A percentile compares a stretch with the other conserved stretches of the same genome.
Evolutionary conservation across 257 asterid genomes (phyloP).

Genomic region (Jasminum sambac): DNA sequence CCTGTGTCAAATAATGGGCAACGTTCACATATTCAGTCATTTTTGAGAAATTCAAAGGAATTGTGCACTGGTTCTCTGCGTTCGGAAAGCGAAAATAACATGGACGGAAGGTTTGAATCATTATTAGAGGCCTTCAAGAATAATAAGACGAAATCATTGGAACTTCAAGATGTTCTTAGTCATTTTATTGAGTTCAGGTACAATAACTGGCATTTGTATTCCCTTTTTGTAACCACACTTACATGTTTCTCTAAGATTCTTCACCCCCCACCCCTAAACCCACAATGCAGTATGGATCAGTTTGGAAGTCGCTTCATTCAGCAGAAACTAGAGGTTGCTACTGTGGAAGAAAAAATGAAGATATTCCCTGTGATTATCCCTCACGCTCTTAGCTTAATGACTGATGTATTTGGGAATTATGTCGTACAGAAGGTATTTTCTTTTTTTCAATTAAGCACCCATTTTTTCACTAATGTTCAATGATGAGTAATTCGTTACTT

Average conservation of each 20-base stretch:
- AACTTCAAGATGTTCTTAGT: slow-evolving; percentile 60
- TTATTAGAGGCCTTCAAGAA: slow-evolving; percentile 64
- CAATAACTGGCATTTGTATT: slow-evolving; percentile 12
- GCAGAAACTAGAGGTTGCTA: slow-evolving; percentile 86
- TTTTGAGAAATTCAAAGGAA: slow-evolving; percentile 35
- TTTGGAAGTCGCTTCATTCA: slow-evolving; percentile 92
- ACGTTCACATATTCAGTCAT: slow-evolving; percentile 31
- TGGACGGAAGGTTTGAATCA: slow-evolving; percentile 47
- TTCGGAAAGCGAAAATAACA: slow-evolving; percentile 38
- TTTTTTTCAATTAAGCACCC: background rate
- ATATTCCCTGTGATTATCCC: slow-evolving; percentile 65
- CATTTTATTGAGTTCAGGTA: slow-evolving; percentile 86
- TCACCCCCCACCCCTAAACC: background rate
- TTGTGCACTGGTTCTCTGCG: slow-evolving; percentile 41
- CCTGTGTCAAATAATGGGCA: slow-evolving; percentile 45
- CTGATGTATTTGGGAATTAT: slow-evolving; percentile 88
- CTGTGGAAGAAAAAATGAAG: slow-evolving; percentile 63
- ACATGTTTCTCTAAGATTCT: background rate
- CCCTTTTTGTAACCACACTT: slow-evolving; percentile 8
- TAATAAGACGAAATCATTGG: slow-evolving; percentile 61
- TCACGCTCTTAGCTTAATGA: slow-evolving; percentile 70
- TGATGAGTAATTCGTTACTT: slow-evolving; percentile 16
- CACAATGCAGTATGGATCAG: slow-evolving; percentile 71
- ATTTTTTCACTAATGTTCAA: slow-evolving; percentile 6
- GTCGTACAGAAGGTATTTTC: slow-evolving; percentile 83